Evolutionary conservation across 1,139 yeast genomes (phyloP).

Genomic region (Candida sp.): DNA sequence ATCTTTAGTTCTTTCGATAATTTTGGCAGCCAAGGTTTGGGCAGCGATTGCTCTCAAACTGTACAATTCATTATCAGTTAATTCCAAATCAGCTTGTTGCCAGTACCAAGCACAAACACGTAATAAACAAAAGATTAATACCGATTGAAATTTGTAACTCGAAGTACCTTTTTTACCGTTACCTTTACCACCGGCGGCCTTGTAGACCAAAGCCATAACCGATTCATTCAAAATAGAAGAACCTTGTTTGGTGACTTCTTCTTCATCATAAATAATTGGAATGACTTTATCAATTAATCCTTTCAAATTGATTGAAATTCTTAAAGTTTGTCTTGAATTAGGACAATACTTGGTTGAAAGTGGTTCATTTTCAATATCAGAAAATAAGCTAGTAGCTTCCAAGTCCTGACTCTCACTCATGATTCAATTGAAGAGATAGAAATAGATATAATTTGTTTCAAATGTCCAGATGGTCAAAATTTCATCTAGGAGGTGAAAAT

Average conservation of each 20-base stretch:
- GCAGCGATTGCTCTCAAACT: slow-evolving; percentile 63
- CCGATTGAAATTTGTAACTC: slow-evolving; percentile 62
- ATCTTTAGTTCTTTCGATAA: slow-evolving; percentile 59
- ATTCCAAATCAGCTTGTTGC: slow-evolving; percentile 55
- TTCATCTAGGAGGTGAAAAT: not conserved
- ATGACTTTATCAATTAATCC: slow-evolving; percentile 66
- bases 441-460: no score
- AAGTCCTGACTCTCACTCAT: not conserved
- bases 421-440: not conserved
- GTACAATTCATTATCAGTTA: slow-evolving; percentile 67
- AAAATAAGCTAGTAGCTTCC: not conserved
- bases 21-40: slow-evolving; percentile 63
- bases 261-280: slow-evolving; percentile 56
- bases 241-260: slow-evolving; percentile 51
- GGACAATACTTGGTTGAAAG: slow-evolving; percentile 30
- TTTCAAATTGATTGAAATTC: slow-evolving; percentile 74
- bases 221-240: slow-evolving; percentile 60
- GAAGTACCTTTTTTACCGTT: slow-evolving; percentile 55
- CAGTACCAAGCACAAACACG: slow-evolving; percentile 81
- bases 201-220: slow-evolving; percentile 57
- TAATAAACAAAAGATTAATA: slow-evolving; percentile 64
- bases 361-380: not conserved
- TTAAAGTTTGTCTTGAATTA: slow-evolving; percentile 64
- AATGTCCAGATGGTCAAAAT: not conserved
- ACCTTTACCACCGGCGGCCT: slow-evolving; percentile 83